Conservation (phyloP, 352 stramenopile species). For the Pythium volutum region DNA sequence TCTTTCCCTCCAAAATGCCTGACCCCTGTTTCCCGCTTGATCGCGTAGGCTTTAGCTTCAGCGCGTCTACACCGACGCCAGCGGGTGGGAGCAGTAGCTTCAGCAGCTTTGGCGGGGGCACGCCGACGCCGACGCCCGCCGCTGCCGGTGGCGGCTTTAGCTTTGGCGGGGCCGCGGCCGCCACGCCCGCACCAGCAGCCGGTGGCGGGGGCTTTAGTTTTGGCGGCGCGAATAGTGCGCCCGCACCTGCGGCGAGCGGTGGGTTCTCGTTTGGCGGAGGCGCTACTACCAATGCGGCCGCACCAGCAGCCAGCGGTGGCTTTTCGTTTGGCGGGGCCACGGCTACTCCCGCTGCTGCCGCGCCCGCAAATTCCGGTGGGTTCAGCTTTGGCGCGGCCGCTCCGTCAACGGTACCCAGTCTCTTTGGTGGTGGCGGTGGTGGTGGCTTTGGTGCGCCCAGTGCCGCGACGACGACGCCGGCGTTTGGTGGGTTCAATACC, state of each 20-base stretch:
- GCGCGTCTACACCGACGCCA: slow-evolving; percentile 1
- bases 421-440: slow-evolving; percentile 29
- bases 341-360: slow-evolving; percentile 10
- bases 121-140: neutral
- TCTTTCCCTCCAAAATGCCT: neutral
- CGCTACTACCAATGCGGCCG: slow-evolving; percentile 5
- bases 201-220: slow-evolving; percentile 26
- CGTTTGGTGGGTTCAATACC: slow-evolving; percentile 26
- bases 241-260: slow-evolving; percentile 6
- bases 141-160: slow-evolving; percentile 17
- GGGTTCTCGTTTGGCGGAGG: slow-evolving; percentile 23
- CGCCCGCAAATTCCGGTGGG: slow-evolving; percentile 14
- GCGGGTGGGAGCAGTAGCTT: slow-evolving; percentile 15
- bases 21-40: slow-evolving; percentile 1
- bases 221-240: slow-evolving; percentile 3
- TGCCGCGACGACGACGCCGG: slow-evolving; percentile 14
- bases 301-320: slow-evolving; percentile 9
- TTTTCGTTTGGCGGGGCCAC: slow-evolving; percentile 24
- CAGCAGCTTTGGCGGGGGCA: slow-evolving; percentile 33
- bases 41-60: slow-evolving; percentile 23
- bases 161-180: slow-evolving; percentile 10
- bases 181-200: slow-evolving; percentile 2
- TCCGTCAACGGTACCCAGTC: slow-evolving; percentile 19
- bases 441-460: slow-evolving; percentile 24
- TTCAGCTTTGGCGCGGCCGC: slow-evolving; percentile 33